phyloP scores from a whole-genome alignment of 805 yeast species.

The Schwanniomyces sp. region DNA sequence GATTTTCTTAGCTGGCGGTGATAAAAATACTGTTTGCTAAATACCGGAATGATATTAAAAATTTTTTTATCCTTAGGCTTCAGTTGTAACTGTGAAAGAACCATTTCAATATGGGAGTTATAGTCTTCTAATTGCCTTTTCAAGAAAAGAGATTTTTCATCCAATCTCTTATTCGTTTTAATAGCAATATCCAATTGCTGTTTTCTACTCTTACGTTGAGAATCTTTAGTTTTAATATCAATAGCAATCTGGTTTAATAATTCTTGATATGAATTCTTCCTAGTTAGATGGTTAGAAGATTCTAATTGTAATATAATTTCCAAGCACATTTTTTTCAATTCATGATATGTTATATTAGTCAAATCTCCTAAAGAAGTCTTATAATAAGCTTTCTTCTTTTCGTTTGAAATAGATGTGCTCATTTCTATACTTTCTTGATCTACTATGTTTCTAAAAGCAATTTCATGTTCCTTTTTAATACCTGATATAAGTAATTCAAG shows the following conservation, averaged over 20 bases:
- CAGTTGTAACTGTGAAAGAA: constrained; percentile 44
- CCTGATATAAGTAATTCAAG: constrained; percentile 68
- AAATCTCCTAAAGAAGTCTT: constrained; percentile 53
- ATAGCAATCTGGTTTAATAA: constrained; percentile 79
- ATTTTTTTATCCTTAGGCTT: constrained; percentile 47
- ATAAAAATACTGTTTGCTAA: constrained; percentile 75
- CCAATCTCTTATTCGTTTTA: constrained; percentile 43
- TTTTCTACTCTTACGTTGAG: constrained; percentile 41
- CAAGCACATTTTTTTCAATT: constrained; percentile 72
- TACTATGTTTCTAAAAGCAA: constrained; percentile 55
- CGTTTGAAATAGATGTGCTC: constrained; percentile 33
- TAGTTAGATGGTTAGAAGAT: constrained; percentile 57
- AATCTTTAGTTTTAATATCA: constrained; percentile 60
- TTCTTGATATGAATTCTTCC: constrained; percentile 74
- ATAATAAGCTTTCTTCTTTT: constrained; percentile 43
- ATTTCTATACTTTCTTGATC: constrained; percentile 38
- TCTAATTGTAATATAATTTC: constrained; percentile 79
- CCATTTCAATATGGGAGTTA: constrained; percentile 44
- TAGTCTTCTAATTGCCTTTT: constrained; percentile 46
- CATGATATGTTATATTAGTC: constrained; percentile 57
- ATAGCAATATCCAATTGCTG: constrained; percentile 41
- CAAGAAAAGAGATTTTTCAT: constrained; percentile 46
- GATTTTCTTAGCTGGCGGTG: constrained; percentile 65
- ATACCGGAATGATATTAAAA: constrained; percentile 50
- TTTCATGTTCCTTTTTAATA: constrained; percentile 69